Base-by-base conservation (phyloP, 345 rosid species). In the Firmiana major region DNA sequence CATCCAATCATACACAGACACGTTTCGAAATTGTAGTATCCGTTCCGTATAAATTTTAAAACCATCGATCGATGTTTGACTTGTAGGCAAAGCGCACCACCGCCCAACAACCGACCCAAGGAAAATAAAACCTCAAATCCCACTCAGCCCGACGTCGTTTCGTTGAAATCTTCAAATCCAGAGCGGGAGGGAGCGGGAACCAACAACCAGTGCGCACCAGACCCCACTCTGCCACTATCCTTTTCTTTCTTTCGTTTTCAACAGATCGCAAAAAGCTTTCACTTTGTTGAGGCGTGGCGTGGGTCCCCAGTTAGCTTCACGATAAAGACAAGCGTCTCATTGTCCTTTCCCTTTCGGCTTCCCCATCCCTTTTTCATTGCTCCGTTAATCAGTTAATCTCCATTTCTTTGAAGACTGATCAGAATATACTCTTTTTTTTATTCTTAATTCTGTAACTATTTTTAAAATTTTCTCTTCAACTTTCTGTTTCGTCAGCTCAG, bases 111-210 rank as follows among this genome's bases (percentile, higher is more conserved):
- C 63, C 63, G 63, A 58, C 63, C 63, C 28, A 54, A n/a, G 17
- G 53, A 48, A 48, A 46, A 46, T 46, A 11, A 48, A 19, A 3
- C 3, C 55, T n/a, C n/a, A 3, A 12, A 22, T 57, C 62, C 62
- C 62, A 21, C 9, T 16, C 68, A 10, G 0, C 24, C 24, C 68
- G 69, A 64, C 69, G 46, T 36, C 72, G 40, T 48, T 70, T 48
- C 34, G 4, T 16, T 26, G 1, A 22, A 69, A 26, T 15, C 38
- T 69, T 70, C 59, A 70, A 70, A 26, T 17, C 58, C 13, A 70
- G 58, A 70, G 74, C 74, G n/a, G 74, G 74, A 59, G 74, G 74
- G 74, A 48, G 59, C 31, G 54, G 28, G 40, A 26, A 21, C 42
- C 58, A 69, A 48, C 73, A 48, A 48, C 73, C 51, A 15, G 22